A percentile compares a stretch with the other conserved stretches of the same genome.
These are phyloP conservation scores for Gynochthodes officinalis DNA, from an alignment of 257 asterid genomes.

Conservation along the genomic window DNA sequence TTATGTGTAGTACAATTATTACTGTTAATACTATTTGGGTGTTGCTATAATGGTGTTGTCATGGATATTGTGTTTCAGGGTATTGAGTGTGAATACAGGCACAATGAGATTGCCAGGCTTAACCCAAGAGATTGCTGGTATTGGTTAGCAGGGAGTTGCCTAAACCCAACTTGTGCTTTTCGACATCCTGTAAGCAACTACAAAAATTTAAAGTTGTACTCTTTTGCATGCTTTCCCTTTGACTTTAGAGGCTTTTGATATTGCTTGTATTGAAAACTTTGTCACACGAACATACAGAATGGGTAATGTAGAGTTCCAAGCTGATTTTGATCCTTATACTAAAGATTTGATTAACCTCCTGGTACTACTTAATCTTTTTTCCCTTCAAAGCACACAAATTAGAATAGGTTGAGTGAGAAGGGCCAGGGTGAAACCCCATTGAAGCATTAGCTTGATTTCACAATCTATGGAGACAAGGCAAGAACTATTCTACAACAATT, in stretches of 20 bases:
- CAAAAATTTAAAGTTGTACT: neutral
- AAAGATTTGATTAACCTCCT: neutral
- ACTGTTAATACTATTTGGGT: neutral
- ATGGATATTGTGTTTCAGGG: slow-evolving; percentile 29
- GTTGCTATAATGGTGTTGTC: slow-evolving; percentile 1
- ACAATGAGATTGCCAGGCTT: slow-evolving; percentile 44
- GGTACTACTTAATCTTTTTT: neutral
- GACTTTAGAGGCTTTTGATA: neutral
- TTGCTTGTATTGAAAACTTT: neutral
- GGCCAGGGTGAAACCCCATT: neutral
- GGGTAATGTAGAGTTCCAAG: neutral
- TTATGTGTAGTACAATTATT: neutral
- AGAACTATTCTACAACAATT: neutral
- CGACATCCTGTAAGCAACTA: slow-evolving; percentile 44
- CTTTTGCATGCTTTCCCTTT: neutral
- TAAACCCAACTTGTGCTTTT: slow-evolving; percentile 38
- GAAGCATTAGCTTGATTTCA: neutral
- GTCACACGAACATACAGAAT: neutral
- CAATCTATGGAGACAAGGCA: neutral
- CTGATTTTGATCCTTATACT: neutral
- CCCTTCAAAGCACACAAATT: neutral
- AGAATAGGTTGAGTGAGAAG: neutral
- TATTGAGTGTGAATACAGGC: slow-evolving; percentile 42
- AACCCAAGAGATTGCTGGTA: slow-evolving; percentile 49
- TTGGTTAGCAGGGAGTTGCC: slow-evolving; percentile 36